Percentiles rank a stretch among this genome's conserved stretches.
Conservation (phyloP, 2,329 filamentous ascomycete genomes). For the Capronia epimyces region DNA sequence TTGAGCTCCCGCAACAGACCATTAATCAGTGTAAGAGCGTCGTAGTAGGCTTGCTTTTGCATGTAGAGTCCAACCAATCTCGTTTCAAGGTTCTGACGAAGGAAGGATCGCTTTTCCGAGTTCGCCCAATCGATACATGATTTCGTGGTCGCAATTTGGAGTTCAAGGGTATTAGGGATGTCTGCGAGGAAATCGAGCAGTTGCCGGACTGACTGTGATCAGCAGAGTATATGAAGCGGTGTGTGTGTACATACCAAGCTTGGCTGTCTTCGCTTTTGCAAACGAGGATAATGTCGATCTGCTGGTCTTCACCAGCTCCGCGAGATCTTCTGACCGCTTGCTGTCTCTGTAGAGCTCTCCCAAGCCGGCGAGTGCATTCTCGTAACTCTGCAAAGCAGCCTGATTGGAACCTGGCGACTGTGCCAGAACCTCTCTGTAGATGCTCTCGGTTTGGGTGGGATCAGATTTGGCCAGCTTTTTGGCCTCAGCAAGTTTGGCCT, state of each 20-base stretch:
- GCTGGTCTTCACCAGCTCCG: conserved; percentile 83
- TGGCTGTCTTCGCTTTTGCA: conserved; percentile 97
- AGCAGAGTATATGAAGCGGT: conserved; percentile 5
- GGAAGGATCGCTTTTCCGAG: conserved; percentile 75
- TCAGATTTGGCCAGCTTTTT: conserved; percentile 75
- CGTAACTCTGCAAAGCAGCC: conserved; percentile 82
- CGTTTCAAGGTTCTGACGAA: conserved; percentile 96
- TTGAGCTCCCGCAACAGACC: conserved; percentile 92
- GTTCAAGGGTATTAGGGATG: conserved; percentile 91
- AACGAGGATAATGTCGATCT: conserved; percentile 89
- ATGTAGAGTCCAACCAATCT: conserved; percentile 91
- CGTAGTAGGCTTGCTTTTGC: conserved; percentile 96
- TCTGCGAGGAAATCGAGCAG: conserved; percentile 90
- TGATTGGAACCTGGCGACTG: conserved; percentile 80
- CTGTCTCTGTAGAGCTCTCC: conserved; percentile 85
- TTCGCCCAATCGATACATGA: conserved; percentile 95
- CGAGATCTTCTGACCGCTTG: conserved; percentile 76
- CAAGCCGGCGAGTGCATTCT: conserved; percentile 77
- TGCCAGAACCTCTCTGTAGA: conserved; percentile 85
- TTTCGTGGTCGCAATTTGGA: conserved; percentile 90
- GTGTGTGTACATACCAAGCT: conserved; percentile 64
- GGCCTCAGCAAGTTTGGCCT: conserved; percentile 76
- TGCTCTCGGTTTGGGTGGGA: conserved; percentile 74
- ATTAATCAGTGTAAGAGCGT: conserved; percentile 94
- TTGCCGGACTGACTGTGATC: conserved; percentile 66